Evolutionary conservation across 2,329 filamentous ascomycete species (phyloP), one percentile per base, ranked within the genome.

Genomic region (Aplosporella prunicola): DNA sequence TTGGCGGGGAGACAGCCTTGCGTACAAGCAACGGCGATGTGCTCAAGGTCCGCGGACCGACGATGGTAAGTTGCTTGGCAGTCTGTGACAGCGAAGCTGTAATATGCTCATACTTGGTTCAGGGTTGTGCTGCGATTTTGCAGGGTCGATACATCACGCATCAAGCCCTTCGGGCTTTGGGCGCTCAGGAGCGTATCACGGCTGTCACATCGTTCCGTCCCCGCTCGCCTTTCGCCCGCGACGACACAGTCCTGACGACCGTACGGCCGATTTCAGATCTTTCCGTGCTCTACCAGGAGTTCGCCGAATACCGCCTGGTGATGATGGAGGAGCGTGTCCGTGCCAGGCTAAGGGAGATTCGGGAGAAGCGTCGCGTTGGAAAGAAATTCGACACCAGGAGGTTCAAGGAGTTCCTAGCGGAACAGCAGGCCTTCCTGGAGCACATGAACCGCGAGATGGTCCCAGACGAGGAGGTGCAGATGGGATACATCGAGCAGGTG

Each of bases 71-170:
- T 49, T 26, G 46, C 32, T 23, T 46, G 9, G 36, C 42, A 32
- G 38, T 32, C 45, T 23, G 26, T 20, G 14, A 24, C 24, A 16
- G 10, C 17, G 22, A 13, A 28, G 30, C 9, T 25, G 14, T 17
- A 20, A 17, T 23, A 32, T 36, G 10, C 45, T 49, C 43, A 51
- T 13, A 14, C 11, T 26, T 20, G 14, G 18, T 31, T 16, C 46
- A 78, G 73, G 76, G 74, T 11, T 74, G 67, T 34, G 76, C 73
- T 3, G 72, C 80, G 1, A 65, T 81, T n/a, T 62, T 81, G 27
- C 78, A 82, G 53, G 78, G 78, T 11, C 67, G 77, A 15, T 80
- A 81, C 57, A 77, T 82, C 43, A 69, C 74, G 44, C 78, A 82
- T 51, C 68, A 74, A 42, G 78, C 77, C 2, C 63, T 79, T 13